A percentile compares a stretch with the other conserved stretches of the same genome.
Evolutionary conservation across 768 basidiomycete genomes (phyloP).

Genomic region (Leccinum truebloodii): DNA sequence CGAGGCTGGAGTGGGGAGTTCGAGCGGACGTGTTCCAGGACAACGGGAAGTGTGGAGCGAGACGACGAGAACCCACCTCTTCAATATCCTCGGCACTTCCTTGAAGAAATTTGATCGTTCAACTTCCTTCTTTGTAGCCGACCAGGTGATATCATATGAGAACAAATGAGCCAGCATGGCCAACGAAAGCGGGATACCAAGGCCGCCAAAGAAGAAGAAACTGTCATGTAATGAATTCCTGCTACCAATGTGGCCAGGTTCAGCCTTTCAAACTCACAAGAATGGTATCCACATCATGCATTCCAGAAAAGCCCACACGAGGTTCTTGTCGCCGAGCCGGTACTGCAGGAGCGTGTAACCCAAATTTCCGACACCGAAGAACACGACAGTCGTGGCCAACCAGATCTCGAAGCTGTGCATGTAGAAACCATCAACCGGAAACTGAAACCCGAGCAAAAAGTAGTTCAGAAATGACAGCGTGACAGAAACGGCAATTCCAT

Average conservation of each 20-base stretch:
- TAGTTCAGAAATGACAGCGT: slow-evolving; percentile 75
- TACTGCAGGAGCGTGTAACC: slow-evolving; percentile 76
- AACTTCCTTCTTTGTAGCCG: slow-evolving; percentile 75
- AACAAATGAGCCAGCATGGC: slow-evolving; percentile 58
- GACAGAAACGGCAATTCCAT: slow-evolving; percentile 64
- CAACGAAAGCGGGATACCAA: slow-evolving; percentile 52
- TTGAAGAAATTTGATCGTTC: slow-evolving; percentile 89
- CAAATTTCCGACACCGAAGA: slow-evolving; percentile 71
- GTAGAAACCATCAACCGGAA: slow-evolving; percentile 75
- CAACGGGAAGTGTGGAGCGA: neutral
- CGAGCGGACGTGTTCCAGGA: neutral
- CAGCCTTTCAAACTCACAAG: slow-evolving; percentile 32
- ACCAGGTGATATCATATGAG: slow-evolving; percentile 60
- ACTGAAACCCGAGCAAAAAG: slow-evolving; percentile 68
- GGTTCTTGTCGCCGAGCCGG: slow-evolving; percentile 50
- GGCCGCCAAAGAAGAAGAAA: slow-evolving; percentile 59
- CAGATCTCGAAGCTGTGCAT: slow-evolving; percentile 81
- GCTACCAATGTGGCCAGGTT: neutral
- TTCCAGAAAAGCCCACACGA: slow-evolving; percentile 28
- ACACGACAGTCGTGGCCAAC: slow-evolving; percentile 75
- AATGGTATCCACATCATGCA: slow-evolving; percentile 36
- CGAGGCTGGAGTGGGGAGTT: slow-evolving; percentile 1
- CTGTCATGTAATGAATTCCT: slow-evolving; percentile 16
- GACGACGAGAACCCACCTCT: slow-evolving; percentile 32
- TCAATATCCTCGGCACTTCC: slow-evolving; percentile 81